phyloP scores from a whole-genome alignment of 2,329 filamentous ascomycete species.

The Pezicula radicicola region DNA sequence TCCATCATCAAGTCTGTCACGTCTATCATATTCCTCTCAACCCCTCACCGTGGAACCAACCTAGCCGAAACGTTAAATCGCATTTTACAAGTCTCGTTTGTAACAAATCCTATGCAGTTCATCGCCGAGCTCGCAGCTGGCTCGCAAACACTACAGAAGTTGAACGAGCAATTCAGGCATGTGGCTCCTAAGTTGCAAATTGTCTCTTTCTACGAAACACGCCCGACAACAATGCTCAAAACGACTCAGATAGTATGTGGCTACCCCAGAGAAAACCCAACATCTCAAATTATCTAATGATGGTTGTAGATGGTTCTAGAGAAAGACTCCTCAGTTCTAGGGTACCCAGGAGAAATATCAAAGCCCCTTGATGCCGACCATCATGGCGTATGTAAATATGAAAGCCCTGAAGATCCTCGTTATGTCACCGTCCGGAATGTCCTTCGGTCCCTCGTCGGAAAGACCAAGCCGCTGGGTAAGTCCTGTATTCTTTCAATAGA shows the following conservation, averaged over 20 bases:
- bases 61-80: not conserved
- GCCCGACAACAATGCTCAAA: no score
- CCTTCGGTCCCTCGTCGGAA: not conserved
- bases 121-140: no score
- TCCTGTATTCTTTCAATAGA: no score
- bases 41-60: not conserved
- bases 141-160: no score
- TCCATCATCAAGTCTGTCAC: not conserved
- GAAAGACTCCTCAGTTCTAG: conserved; percentile 21
- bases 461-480: no score
- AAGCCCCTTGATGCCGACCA: conserved; percentile 24
- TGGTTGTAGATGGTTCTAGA: conserved; percentile 16
- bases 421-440: not conserved
- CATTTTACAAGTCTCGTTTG: not conserved
- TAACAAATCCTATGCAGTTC: no score
- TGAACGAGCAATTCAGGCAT: no score
- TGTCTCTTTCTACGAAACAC: no score
- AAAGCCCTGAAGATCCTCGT: conserved; percentile 15
- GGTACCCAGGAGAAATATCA: conserved; percentile 20
- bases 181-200: no score
- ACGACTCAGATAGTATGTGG: no score
- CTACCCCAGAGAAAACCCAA: no score
- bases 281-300: not conserved
- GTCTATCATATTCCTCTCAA: not conserved
- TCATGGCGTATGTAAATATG: conserved; percentile 27